Conservation (phyloP, 768 basidiomycete genomes). For the Lactarius pseudohatsudake region DNA sequence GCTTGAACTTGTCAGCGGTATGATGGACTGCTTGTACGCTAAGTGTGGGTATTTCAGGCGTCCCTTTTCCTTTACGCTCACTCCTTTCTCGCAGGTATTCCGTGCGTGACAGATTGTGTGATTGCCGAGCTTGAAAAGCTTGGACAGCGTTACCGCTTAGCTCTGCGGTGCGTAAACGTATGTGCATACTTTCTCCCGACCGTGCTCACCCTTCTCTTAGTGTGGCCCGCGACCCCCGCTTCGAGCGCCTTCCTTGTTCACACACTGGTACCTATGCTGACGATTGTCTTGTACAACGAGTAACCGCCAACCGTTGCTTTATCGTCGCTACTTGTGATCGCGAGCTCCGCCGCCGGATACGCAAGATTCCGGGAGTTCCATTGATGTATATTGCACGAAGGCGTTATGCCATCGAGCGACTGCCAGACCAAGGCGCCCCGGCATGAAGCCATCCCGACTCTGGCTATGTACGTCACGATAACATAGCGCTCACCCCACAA, state of each 20-base stretch:
- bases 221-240: conserved; percentile 94
- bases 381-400: conserved; percentile 96
- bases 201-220: conserved; percentile 42
- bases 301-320: conserved; percentile 93
- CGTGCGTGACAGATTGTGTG: conserved; percentile 98
- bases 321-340: conserved; percentile 98
- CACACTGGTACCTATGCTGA: conserved; percentile 98
- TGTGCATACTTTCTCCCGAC: conserved; percentile 8
- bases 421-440: conserved; percentile 94
- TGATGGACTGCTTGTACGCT: conserved; percentile 99
- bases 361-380: conserved; percentile 90
- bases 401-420: conserved; percentile 89
- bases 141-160: conserved; percentile 92
- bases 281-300: conserved; percentile 96
- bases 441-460: conserved; percentile 17
- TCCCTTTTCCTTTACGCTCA: conserved; percentile 19
- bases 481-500: background rate
- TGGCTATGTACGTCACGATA: conserved; percentile 7
- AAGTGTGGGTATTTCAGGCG: conserved; percentile 65
- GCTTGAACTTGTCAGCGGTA: conserved; percentile 90
- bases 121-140: conserved; percentile 98
- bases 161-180: conserved; percentile 67
- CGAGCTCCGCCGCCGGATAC: conserved; percentile 86
- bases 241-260: conserved; percentile 89
- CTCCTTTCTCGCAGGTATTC: conserved; percentile 66